Conservation (phyloP, 1,284 basidiomycete species). For the Cutaneotrichosporon sp. region DNA sequence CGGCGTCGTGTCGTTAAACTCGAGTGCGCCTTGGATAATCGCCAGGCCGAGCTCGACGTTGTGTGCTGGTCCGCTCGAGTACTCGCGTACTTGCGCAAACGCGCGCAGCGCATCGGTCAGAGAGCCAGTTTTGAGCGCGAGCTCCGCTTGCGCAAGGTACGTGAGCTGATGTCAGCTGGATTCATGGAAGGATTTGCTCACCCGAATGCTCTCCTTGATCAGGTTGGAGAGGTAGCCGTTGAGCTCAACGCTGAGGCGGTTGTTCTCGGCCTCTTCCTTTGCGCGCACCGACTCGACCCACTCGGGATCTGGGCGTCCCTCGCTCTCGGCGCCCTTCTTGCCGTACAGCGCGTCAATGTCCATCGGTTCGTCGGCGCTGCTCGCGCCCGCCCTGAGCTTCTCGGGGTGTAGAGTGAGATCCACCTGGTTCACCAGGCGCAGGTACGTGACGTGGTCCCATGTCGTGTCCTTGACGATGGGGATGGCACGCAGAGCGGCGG, state of each 20-base stretch:
- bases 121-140: constrained; percentile 33
- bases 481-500: constrained; percentile 28
- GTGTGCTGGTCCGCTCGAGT: constrained; percentile 33
- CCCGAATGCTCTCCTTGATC: constrained; percentile 45
- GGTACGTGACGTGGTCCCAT: constrained; percentile 24
- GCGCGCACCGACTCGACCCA: constrained; percentile 30
- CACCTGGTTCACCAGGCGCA: constrained; percentile 11
- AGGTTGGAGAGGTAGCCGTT: constrained; percentile 43
- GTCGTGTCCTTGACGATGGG: constrained; percentile 28
- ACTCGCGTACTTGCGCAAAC: constrained; percentile 31
- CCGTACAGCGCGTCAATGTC: constrained; percentile 13
- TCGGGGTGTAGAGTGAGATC: constrained; percentile 8
- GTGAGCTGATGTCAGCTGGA: constrained; percentile 33
- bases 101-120: constrained; percentile 26
- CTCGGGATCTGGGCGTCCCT: constrained; percentile 25
- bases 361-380: constrained; percentile 14
- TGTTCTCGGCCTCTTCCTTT: constrained; percentile 26
- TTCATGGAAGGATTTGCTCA: constrained; percentile 21
- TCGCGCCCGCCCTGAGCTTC: background rate
- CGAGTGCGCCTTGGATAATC: constrained; percentile 34
- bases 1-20: constrained; percentile 29
- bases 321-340: constrained; percentile 12
- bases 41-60: constrained; percentile 36
- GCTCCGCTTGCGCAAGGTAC: constrained; percentile 36
- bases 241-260: constrained; percentile 37